A percentile compares a stretch with the other conserved stretches of the same genome.
Evolutionary conservation across 306 rosid species (phyloP).

Genomic region (Abrus precatorius): DNA sequence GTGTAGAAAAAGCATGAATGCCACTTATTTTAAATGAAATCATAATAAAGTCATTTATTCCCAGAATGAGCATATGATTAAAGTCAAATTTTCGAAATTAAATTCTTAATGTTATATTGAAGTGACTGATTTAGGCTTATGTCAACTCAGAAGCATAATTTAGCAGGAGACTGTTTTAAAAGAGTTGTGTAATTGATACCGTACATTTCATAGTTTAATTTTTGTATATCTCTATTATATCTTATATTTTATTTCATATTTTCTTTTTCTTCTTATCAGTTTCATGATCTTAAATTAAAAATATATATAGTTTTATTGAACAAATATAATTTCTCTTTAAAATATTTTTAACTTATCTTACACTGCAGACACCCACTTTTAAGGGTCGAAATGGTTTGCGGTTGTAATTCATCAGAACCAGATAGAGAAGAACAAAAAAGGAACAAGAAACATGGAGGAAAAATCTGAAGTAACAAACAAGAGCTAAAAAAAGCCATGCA

Average conservation of each 20-base stretch:
- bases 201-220: too few relatives aligned
- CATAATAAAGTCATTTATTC: conserved; percentile 50
- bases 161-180: background rate
- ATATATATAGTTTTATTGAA: too few relatives aligned
- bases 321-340: too few relatives aligned
- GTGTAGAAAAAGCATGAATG: conserved; percentile 26
- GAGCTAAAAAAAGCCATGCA: background rate
- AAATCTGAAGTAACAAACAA: background rate
- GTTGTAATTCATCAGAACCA: background rate
- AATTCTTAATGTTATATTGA: background rate
- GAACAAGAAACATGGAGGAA: background rate
- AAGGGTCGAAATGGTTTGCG: conserved; percentile 21
- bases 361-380: background rate
- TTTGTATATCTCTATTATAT: too few relatives aligned
- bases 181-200: too few relatives aligned
- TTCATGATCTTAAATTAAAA: too few relatives aligned
- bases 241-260: too few relatives aligned
- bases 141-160: background rate
- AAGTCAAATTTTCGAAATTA: conserved; percentile 27
- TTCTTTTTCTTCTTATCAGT: too few relatives aligned
- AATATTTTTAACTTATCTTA: background rate
- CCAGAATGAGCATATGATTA: conserved; percentile 41
- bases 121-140: background rate
- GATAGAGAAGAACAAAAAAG: conserved; percentile 31
- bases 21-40: conserved; percentile 31